Evolutionary conservation across 2,329 filamentous ascomycete genomes (phyloP), one percentile per base, ranked within the genome.

Genomic region (Drechslerella coelobrocha): DNA sequence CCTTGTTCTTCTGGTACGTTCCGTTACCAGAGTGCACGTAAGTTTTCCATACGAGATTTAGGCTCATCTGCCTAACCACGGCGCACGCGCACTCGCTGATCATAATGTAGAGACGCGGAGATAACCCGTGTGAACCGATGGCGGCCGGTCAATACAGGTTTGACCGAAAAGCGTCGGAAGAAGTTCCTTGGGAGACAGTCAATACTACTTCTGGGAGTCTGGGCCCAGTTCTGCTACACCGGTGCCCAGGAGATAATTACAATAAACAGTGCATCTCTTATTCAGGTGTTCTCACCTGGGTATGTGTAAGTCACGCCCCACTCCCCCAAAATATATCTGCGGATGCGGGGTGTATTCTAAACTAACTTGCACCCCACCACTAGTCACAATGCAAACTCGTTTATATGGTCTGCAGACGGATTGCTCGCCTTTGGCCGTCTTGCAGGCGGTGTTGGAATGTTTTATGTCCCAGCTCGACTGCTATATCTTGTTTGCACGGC

Each of bases 161-260:
- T 62, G 4, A 39, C 27, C 7, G 65, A 69, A 27, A 69, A 69
- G 43, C 39, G 57, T 29, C 65, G 29, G 12, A 57, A 62, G 57
- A 51, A 41, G 21, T 31, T 57, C 8, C 34, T 91, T 73, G 80
- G 81, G 75, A 89, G 89, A 78, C 88, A 91, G 75, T 91, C 89
- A 78, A 85, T 86, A 23, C 82, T 92, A 1, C 91, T 92, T 82
- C 88, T 91, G 75, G 90, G 88, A 10, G 85, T 88, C 0, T 84
- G 87, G 74, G 88, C 89, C 0, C 89, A 93, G 74, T 92, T 92
- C 79, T 90, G 87, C 77, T 94, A 93, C 77, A 88, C 90, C 0
- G 90, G 90, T 51, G 86, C 89, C 0, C 91, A 96, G 75, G 87
- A 69, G 48, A 69, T 69, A 29, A 29, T 69, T 3, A 57, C 56